Percentiles rank a stretch among this genome's conserved stretches.
Evolutionary conservation across 495 filamentous ascomycete species (phyloP).

Genomic region (Pseudevernia furfuracea): DNA sequence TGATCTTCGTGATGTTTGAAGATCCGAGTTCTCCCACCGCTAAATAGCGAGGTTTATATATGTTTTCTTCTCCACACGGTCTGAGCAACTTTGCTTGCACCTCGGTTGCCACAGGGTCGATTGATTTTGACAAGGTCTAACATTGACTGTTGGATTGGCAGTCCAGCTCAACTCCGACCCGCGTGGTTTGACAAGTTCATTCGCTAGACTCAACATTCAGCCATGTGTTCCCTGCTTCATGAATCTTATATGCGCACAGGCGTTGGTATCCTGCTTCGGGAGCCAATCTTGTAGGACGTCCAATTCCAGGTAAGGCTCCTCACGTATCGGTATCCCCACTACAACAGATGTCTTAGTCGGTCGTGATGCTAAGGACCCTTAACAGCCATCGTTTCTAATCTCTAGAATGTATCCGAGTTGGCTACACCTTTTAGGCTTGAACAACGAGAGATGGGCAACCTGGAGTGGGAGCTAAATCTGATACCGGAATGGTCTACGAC

Average conservation of each 20-base stretch:
- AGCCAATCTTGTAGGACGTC: background rate
- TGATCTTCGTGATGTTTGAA: background rate
- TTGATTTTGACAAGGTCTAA: background rate
- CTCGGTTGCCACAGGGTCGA: background rate
- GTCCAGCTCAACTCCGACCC: background rate
- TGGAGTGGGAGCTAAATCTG: background rate
- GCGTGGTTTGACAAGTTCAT: background rate
- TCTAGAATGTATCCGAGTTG: background rate
- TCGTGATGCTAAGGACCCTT: background rate
- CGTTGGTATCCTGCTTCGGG: background rate
- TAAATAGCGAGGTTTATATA: background rate
- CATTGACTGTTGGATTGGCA: background rate
- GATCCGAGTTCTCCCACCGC: background rate
- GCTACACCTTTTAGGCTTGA: background rate
- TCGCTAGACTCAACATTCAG: background rate
- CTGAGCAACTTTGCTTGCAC: background rate
- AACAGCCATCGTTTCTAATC: background rate
- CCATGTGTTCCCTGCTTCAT: background rate
- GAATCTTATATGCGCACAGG: background rate
- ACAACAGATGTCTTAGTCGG: background rate
- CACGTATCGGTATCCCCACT: background rate
- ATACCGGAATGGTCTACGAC: background rate
- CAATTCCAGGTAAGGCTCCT: background rate
- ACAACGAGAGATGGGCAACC: background rate
- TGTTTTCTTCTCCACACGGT: background rate